These are phyloP conservation scores for Meredithiella fracta DNA, from an alignment of 2,329 filamentous ascomycete species.

Conservation along the genomic window DNA sequence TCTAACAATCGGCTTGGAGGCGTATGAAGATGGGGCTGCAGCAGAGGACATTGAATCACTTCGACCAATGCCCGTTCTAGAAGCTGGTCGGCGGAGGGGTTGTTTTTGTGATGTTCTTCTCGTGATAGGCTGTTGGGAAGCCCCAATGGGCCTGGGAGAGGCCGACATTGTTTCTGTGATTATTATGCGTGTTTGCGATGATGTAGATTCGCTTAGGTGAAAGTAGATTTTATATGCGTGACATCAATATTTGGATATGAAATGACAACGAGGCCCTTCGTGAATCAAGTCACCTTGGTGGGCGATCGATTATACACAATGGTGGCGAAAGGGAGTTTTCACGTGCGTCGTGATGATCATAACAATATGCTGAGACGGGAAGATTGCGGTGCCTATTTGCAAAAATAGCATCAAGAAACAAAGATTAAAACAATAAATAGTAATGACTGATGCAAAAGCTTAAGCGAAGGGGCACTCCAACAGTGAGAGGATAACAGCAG, in stretches of 20 bases:
- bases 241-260: too few species aligned
- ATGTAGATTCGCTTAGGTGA: background rate
- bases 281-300: too few species aligned
- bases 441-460: background rate
- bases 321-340: background rate
- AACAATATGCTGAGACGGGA: background rate
- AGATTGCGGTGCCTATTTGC: too few species aligned
- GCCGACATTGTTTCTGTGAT: constrained; percentile 8
- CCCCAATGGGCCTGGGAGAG: constrained; percentile 31
- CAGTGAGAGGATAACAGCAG: background rate
- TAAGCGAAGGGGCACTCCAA: background rate
- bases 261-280: too few species aligned
- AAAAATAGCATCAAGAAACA: background rate
- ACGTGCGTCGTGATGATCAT: background rate
- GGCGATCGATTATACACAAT: too few species aligned
- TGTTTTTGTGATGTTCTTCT: constrained; percentile 40
- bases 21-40: constrained; percentile 18
- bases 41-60: constrained; percentile 29
- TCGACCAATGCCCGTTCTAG: constrained; percentile 29
- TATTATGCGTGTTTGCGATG: background rate
- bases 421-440: background rate
- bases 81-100: constrained; percentile 33
- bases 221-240: too few species aligned
- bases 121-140: constrained; percentile 24
- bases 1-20: constrained; percentile 24